Evolutionary conservation across 345 rosid species (phyloP), one percentile per base, ranked within the genome.

Genomic region (Populus tremula): DNA sequence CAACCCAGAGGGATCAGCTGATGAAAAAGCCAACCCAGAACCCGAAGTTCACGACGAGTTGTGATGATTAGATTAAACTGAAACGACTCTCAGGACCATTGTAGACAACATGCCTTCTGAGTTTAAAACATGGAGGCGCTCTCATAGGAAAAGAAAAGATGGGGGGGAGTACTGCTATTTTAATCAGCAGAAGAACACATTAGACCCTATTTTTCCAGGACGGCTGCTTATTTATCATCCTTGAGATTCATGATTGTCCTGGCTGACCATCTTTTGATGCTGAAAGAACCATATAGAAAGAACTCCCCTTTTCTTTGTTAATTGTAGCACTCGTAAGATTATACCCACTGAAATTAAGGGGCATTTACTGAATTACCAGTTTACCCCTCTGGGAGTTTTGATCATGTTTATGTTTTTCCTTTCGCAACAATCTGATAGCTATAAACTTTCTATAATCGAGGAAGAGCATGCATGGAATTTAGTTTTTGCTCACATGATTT

Each of bases 31-130:
- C 53, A 81, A 69, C 4, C 62, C 50, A 75, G 86, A 80, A 65
- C 25, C 88, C 16, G 81, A 86, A 74, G 72, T n/a, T 68, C 92
- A 87, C 38, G 92, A 93, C 21, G 97, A 93, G 86, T 85, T 93
- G 78, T 92, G 86, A 89, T 83, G 86, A 89, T 83, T 66, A n/a
- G 86, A 89, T 83, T 66, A n/a, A 5, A 54, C 69, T 29, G 69
- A 31, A 65, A 64, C 5, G 23, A 41, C 49, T 17, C 43, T 5
- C 13, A 45, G 70, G 18, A 17, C 4, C 13, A 8, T 14, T 5
- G 45, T 41, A 69, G 67, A 61, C 67, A 59, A 74, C 49, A 45
- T 66, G n/a, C 56, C 59, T 49, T 73, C n/a, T 17, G 47, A 31
- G 71, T 53, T 23, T 23, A 63, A 76, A 31, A 59, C 4, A 68